Evolutionary conservation across 495 filamentous ascomycete genomes (phyloP).

Genomic region (Penicillium canariense): DNA sequence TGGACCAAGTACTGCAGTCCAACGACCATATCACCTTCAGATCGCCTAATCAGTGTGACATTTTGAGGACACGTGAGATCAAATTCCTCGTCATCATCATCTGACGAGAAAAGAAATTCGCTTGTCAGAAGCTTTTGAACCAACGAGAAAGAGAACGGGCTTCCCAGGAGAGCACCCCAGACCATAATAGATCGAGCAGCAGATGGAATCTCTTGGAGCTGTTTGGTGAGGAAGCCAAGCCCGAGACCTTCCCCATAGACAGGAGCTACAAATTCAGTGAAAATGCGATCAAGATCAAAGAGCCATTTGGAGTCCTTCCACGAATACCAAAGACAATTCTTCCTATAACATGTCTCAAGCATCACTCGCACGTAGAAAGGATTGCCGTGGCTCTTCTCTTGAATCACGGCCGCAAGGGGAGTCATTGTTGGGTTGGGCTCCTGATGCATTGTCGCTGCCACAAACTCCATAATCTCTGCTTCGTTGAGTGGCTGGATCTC

Average conservation of each 20-base stretch:
- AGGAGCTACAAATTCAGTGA: conserved; percentile 74
- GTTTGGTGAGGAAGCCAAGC: conserved; percentile 72
- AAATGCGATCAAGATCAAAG: conserved; percentile 80
- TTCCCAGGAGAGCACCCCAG: conserved; percentile 82
- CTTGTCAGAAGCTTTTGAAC: conserved; percentile 73
- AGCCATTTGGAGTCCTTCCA: conserved; percentile 77
- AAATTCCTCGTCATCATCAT: conserved; percentile 30
- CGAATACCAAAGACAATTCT: conserved; percentile 83
- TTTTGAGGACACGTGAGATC: conserved; percentile 37
- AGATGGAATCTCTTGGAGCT: conserved; percentile 71
- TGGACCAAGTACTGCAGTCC: conserved; percentile 78
- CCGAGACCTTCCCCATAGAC: conserved; percentile 75
- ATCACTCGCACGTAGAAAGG: conserved; percentile 89
- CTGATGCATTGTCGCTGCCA: conserved; percentile 67
- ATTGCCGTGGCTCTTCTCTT: conserved; percentile 79
- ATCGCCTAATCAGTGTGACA: conserved; percentile 32
- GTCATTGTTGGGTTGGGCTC: conserved; percentile 36
- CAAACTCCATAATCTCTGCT: conserved; percentile 71
- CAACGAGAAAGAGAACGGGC: conserved; percentile 73
- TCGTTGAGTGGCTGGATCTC: conserved; percentile 65
- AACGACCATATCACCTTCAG: conserved; percentile 58
- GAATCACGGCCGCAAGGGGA: conserved; percentile 63
- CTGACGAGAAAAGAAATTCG: conserved; percentile 57
- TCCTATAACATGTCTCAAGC: conserved; percentile 81
- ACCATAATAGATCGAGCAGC: conserved; percentile 71